phyloP scores from a whole-genome alignment of 1,284 basidiomycete species.

The Ustilago vetiveriae region DNA sequence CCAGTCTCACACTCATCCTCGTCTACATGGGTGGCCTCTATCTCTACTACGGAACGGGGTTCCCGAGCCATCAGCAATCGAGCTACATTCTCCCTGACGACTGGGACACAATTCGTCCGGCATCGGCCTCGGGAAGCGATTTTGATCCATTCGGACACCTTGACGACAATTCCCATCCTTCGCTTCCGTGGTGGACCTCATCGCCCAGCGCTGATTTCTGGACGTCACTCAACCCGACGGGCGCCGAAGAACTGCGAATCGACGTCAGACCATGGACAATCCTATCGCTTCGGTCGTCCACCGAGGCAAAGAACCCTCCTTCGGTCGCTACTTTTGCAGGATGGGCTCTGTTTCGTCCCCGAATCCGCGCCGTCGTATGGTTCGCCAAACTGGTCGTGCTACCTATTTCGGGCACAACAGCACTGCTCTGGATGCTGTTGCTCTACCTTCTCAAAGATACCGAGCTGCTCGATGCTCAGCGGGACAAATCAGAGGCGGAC shows the following conservation, averaged over 20 bases:
- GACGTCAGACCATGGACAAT: constrained; percentile 82
- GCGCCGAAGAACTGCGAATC: constrained; percentile 78
- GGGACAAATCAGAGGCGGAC: constrained; percentile 68
- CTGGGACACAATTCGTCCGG: constrained; percentile 21
- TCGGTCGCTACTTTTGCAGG: constrained; percentile 67
- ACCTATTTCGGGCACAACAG: constrained; percentile 82
- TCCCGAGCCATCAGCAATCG: constrained; percentile 31
- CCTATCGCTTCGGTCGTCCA: constrained; percentile 73
- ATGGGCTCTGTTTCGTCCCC: constrained; percentile 66
- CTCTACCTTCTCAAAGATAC: constrained; percentile 91
- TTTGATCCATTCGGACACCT: constrained; percentile 59
- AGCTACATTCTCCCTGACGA: constrained; percentile 31
- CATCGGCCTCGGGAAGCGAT: constrained; percentile 7
- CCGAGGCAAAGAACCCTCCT: constrained; percentile 20
- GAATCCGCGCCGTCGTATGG: constrained; percentile 73
- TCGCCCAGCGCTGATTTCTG: constrained; percentile 72
- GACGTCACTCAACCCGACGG: constrained; percentile 80
- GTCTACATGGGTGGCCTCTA: constrained; percentile 59
- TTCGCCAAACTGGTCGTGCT: constrained; percentile 82
- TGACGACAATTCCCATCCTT: constrained; percentile 9
- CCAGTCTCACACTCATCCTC: constrained; percentile 74
- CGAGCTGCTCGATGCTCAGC: constrained; percentile 86
- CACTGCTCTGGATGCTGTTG: constrained; percentile 79
- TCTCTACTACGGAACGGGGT: constrained; percentile 61
- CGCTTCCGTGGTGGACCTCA: constrained; percentile 58